These are phyloP conservation scores for Penicillium sp. DNA, from an alignment of 2,329 filamentous ascomycete genomes.

Conservation along the genomic window DNA sequence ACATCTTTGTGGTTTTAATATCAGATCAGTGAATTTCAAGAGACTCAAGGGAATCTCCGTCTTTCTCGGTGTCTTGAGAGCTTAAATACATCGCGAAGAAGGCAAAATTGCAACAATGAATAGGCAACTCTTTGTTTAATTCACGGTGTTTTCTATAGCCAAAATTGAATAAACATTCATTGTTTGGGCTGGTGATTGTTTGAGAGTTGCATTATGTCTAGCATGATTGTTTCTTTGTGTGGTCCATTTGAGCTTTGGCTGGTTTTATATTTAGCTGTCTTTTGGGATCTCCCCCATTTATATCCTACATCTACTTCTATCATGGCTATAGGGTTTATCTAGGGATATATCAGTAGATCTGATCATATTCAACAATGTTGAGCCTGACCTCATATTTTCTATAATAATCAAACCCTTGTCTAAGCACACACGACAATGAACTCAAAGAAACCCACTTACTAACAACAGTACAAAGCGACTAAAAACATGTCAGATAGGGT, in stretches of 20 bases:
- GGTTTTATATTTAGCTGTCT: neutral
- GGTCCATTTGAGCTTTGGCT: neutral
- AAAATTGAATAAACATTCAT: neutral
- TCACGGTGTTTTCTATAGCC: neutral
- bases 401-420: no score
- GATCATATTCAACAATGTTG: no score
- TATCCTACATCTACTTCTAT: neutral
- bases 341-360: neutral
- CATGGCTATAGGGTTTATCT: neutral
- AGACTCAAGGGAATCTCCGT: neutral
- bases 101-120: neutral
- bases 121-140: neutral
- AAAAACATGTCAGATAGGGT: neutral
- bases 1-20: neutral
- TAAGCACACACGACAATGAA: neutral
- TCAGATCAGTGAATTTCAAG: neutral
- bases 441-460: neutral
- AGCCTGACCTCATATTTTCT: neutral
- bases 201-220: neutral
- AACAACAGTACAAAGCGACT: neutral
- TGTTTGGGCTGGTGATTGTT: neutral
- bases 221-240: neutral
- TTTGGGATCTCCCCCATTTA: neutral
- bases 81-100: neutral
- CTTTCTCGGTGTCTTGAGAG: conserved; percentile 1